Evolutionary conservation across 2,329 filamentous ascomycete species (phyloP).

Genomic region (Neophaeococcomyces mojaviensis): DNA sequence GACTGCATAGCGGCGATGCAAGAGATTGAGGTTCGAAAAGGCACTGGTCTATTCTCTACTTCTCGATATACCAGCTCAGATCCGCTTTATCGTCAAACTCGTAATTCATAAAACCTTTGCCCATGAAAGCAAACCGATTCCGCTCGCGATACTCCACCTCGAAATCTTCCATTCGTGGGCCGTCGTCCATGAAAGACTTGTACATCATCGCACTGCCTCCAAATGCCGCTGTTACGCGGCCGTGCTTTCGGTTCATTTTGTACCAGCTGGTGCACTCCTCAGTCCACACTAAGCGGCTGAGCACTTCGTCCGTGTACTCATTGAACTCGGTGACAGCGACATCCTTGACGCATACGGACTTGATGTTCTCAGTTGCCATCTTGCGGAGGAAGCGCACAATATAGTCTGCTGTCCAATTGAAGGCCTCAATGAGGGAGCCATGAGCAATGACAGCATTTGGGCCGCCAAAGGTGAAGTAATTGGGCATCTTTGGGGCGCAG

Average conservation of each 20-base stretch:
- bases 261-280: conserved; percentile 37
- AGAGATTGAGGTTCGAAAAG: too few relatives aligned
- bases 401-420: conserved; percentile 24
- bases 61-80: conserved; percentile 25
- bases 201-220: conserved; percentile 37
- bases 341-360: conserved; percentile 31
- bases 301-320: conserved; percentile 42
- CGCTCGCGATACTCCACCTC: conserved; percentile 37
- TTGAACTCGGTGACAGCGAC: conserved; percentile 43
- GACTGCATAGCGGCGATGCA: too few relatives aligned
- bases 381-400: conserved; percentile 26
- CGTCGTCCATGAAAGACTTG: conserved; percentile 29
- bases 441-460: conserved; percentile 28
- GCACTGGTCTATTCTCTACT: too few relatives aligned
- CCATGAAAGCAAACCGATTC: conserved; percentile 44
- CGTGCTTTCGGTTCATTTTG: conserved; percentile 37
- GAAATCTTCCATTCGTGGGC: conserved; percentile 39
- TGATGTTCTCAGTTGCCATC: conserved; percentile 28
- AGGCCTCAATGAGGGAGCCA: conserved; percentile 13
- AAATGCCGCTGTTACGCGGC: conserved; percentile 41
- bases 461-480: conserved; percentile 27
- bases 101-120: conserved; percentile 39
- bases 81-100: conserved; percentile 24
- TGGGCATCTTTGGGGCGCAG: conserved; percentile 26
- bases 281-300: conserved; percentile 41